A percentile compares a stretch with the other conserved stretches of the same genome.
Conservation (phyloP, 2,329 filamentous ascomycete species). For the Fusarium metavorans region DNA sequence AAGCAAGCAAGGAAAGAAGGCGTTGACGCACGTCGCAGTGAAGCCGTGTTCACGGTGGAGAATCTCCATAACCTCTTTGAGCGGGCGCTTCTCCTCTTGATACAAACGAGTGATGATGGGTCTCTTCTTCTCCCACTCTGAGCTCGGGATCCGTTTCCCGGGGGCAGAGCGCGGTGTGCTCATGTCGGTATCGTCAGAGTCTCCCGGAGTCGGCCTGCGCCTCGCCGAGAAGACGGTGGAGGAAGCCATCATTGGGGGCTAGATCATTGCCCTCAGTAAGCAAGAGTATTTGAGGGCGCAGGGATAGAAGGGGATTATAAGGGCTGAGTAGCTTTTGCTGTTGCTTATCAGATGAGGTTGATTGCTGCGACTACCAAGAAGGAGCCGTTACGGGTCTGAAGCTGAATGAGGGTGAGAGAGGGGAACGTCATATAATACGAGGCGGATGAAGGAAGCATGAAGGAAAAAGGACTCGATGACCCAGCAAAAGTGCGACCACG, state of each 20-base stretch:
- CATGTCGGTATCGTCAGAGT: conserved; percentile 47
- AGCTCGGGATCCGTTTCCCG: conserved; percentile 49
- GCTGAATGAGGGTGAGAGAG: neutral
- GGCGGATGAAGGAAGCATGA: neutral
- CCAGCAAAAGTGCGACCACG: neutral
- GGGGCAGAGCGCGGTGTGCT: conserved; percentile 40
- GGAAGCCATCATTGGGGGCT: conserved; percentile 35
- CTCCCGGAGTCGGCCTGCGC: conserved; percentile 41
- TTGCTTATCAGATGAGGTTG: neutral
- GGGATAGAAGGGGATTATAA: neutral
- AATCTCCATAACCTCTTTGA: conserved; percentile 56
- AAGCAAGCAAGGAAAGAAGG: neutral
- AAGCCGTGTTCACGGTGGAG: conserved; percentile 54
- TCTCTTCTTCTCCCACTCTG: conserved; percentile 51
- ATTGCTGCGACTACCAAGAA: neutral
- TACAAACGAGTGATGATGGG: conserved; percentile 54
- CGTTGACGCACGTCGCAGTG: conserved; percentile 52
- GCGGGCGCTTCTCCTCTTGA: conserved; percentile 55
- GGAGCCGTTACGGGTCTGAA: neutral
- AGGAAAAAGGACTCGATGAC: neutral
- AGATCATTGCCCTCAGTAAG: conserved; percentile 11
- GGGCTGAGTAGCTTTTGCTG: neutral
- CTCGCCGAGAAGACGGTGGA: conserved; percentile 37
- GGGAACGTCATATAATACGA: conserved; percentile 18
- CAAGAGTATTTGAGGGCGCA: conserved; percentile 4